A percentile compares a stretch with the other conserved stretches of the same genome.
Conservation (phyloP, 1,284 basidiomycete species). For the Schizopora paradoxa region DNA sequence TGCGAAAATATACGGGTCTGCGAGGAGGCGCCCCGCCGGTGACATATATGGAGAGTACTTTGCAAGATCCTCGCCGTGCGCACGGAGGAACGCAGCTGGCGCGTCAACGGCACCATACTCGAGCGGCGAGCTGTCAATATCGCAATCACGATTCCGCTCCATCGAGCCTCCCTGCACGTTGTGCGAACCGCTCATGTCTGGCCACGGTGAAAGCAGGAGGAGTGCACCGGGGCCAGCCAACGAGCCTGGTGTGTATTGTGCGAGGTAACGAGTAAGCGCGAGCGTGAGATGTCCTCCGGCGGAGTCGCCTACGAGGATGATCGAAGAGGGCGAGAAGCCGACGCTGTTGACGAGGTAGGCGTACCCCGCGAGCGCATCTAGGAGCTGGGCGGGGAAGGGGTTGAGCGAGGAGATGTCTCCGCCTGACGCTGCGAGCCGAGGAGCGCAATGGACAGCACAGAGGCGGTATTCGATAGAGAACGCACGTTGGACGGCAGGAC, state of each 20-base stretch:
- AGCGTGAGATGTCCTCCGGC: constrained; percentile 69
- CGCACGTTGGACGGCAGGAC: constrained; percentile 25
- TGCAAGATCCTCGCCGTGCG: background rate
- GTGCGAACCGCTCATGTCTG: constrained; percentile 33
- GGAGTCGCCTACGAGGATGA: constrained; percentile 66
- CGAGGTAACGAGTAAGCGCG: constrained; percentile 48
- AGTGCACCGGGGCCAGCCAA: constrained; percentile 33
- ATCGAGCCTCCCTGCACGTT: constrained; percentile 22
- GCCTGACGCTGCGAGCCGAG: constrained; percentile 28
- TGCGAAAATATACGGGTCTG: constrained; percentile 23
- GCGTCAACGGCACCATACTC: no score
- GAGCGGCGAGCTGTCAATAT: constrained; percentile 6
- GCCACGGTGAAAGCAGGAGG: constrained; percentile 44
- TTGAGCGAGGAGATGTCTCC: constrained; percentile 35
- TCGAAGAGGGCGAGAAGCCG: constrained; percentile 41
- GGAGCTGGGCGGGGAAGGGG: constrained; percentile 57
- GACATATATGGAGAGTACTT: constrained; percentile 25
- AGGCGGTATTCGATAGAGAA: constrained; percentile 33
- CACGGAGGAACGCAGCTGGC: no score
- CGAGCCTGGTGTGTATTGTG: constrained; percentile 26
- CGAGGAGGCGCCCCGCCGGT: constrained; percentile 22
- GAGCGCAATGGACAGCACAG: constrained; percentile 5
- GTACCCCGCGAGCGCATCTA: constrained; percentile 60
- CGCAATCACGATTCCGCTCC: constrained; percentile 14
- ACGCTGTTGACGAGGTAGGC: constrained; percentile 46